Base-by-base conservation (phyloP, 768 basidiomycete genomes). In the Suillus ampliporus region DNA sequence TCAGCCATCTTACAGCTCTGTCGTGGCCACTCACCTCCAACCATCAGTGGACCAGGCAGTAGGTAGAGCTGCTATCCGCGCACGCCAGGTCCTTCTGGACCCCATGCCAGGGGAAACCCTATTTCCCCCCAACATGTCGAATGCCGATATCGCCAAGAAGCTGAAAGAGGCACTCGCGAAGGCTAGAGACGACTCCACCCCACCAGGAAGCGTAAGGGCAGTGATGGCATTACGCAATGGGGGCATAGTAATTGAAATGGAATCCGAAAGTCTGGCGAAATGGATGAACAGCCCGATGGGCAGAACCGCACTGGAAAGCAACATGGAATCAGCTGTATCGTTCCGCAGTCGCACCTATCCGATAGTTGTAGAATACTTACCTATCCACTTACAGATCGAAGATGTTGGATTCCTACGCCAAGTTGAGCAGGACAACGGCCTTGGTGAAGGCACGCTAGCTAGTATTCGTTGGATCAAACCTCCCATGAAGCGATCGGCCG, bases 271-370 rank as follows among this genome's bases (percentile, higher is more conserved):
- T 6, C 31, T 31, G 6, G 31, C 14, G 50, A 63, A 21, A 3
- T 74, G 74, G 74, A 37, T 73, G 2, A 44, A 60, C 11, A n/a
- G 35, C 0, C 34, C 60, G 0, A 40, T 64, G 8, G 56, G 57
- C 5, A 58, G 67, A 40, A 28, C 46, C 6, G 31, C 31, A 31
- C 31, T 31, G 31, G 31, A 31, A 21, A 23, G 0, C 68, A 28
- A 11, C 8, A 31, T 31, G 31, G 31, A 19, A 31, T 31, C 59
- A 28, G n/a, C 41, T 4, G 57, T 38, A 21, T 51, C 56, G 3
- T 60, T 68, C 43, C 41, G 31, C 38, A 52, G 51, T 34, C 57
- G 57, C 2, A 6, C 8, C 14, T 67, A 63, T 35, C 31, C 41
- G 4, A 59, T 66, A 1, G 56, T 75, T 1, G 31, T 31, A 31